Base-by-base conservation (phyloP, 148 eudicot species). In the Amaranthus hypochondriacus region DNA sequence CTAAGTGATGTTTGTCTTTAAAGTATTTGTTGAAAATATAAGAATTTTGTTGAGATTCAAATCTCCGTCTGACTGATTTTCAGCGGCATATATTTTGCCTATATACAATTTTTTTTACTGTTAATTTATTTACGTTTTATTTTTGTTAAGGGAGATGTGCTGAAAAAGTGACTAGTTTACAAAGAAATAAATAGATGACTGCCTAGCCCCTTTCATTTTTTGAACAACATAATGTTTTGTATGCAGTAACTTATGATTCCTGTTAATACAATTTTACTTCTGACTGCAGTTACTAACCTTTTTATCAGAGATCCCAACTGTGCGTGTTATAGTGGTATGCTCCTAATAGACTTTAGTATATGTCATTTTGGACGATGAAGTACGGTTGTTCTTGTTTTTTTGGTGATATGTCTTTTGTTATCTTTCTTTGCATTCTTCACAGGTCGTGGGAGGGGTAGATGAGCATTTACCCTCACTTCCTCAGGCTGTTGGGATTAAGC, bases 381-480 rank as follows among this genome's bases (percentile, higher is more conserved):
- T 67, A 62, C 62, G 54, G 49, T 49, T 71, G 54, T 54, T 52
- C 55, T 11, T 8, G 60, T 60, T 52, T 73, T 66, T 7, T 7
- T 21, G 56, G 39, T 62, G 62, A 13, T 39, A 28, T 57, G 18
- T 44, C 9, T 56, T 8, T 50, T 50, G 6, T 7, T 57, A 9
- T 58, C 66, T 61, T 50, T 62, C 58, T 46, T 39, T 62, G 42
- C 63, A 44, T 62, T 44, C 9, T 77, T 63, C 14, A 60, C 85
- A 94, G 98, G 97, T 91, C 56, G 95, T 88, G 73, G 98, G 92
- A 74, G 97, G 95, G 69, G 79, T 86, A 47, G 95, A 91, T 84
- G 93, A 89, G 80, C 84, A 86, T 84, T 87, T 94, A 62, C 98
- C 98, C 59, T 91, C 98, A 64, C 90, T 88, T 76, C 93, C 98